Evolutionary conservation across 176 grass and related monocot genomes (phyloP), one percentile per base, ranked within the genome.

Genomic region (Aechmea fasciata): DNA sequence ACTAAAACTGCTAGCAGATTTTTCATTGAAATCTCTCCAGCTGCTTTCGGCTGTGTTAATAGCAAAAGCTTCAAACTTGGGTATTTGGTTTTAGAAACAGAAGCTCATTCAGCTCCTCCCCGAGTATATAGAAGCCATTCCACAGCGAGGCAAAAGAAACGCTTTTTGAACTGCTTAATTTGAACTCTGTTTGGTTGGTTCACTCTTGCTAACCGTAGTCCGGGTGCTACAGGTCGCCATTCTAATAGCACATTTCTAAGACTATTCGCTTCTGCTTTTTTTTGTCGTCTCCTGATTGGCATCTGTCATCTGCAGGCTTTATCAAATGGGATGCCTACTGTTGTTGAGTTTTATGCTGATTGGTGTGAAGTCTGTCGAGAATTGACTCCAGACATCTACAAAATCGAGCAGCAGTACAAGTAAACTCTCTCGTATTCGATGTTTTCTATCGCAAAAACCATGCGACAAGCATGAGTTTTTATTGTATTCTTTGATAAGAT

Each of bases 281-380:
- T 62, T 65, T 77, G 68, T 41, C n/a, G 0, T 75, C 26, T 47
- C 13, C 50, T 67, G 63, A 70, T 11, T 77, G 53, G 83, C 48
- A 13, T 64, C 51, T 25, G 70, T 75, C 3, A 73, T 78, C 15
- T 71, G 3, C 79, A 93, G 95, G 90, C 95, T 83, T 90, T 99
- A 63, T 65, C 71, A 83, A 99, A 99, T 78, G 95, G 84, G 55
- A 99, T 75, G 20, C 94, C 94, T 62, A 99, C 90, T 68, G 94
- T 99, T 64, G 79, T 99, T 1, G 90, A 93, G 51, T 99, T 99
- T 84, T 99, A 99, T 65, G 90, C 90, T 1, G 94, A 93, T 80
- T 99, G 94, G 90, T 99, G 94, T 73, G 94, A 99, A 84, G 90
- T 99, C 65, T 99, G 90, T 77, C 77, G 90, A 19, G 94, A 99